Evolutionary conservation across 805 yeast species (phyloP), one percentile per base, ranked within the genome.

Genomic region (Starmerella stellata): DNA sequence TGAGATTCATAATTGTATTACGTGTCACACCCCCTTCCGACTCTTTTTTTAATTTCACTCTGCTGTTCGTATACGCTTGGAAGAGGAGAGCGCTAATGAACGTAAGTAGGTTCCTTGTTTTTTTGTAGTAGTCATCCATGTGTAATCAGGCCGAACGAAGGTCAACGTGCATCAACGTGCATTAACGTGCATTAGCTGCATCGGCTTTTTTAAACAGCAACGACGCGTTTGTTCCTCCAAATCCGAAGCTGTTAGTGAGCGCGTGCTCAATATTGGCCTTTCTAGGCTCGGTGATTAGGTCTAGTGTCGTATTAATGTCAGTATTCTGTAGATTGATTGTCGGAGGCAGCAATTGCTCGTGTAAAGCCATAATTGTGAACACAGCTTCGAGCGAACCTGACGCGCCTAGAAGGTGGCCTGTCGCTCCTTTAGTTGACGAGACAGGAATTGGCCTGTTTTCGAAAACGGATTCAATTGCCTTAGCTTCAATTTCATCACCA

Each of bases 361-460:
- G 55, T 34, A 87, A 50, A 0, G 94, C 74, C 51, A 75, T 52
- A 2, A 82, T 60, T 0, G 94, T 74, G 55, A 81, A 80, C 1
- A 83, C 74, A 3, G 92, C 72, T 52, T 90, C 99, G 3, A 90
- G 81, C 0, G 94, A 74, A 4, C 98, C 99, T 0, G 98, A 90
- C 1, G 94, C 98, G 1, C 98, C 98, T 21, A 90, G 61, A 17
- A 87, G 63, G 58, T 90, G 99, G 0, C 99, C 99, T 30, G 79
- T 78, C 1, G 95, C 72, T 1, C 95, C 92, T 56, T 90, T 90
- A 15, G 83, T 80, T 2, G 95, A 78, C 73, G 1, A 90, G 72
- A 32, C 51, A 39, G 3, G 57, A 49, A 3, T 58, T 51, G 1
- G 52, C 58, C 18, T 4, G 11, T 31, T 35, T 13, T 15, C 39